Percentiles rank a stretch among this genome's conserved stretches.
phyloP scores from a whole-genome alignment of 768 basidiomycete species.

The Rhizopogon salebrosus region DNA sequence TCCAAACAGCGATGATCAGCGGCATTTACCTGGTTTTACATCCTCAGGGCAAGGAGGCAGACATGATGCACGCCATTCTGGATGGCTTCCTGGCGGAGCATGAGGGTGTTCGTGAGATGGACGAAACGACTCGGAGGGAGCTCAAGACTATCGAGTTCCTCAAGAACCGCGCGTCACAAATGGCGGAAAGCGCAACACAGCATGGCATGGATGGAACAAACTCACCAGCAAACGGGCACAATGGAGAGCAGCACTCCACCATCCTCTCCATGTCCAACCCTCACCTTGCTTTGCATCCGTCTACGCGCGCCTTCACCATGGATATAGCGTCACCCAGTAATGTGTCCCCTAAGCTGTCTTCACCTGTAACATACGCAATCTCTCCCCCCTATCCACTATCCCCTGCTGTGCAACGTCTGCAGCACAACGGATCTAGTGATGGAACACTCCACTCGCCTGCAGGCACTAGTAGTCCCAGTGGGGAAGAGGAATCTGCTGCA shows the following conservation, averaged over 20 bases:
- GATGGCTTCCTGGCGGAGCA: conserved; percentile 70
- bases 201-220: conserved; percentile 6
- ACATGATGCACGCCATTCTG: conserved; percentile 72
- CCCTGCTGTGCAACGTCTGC: conserved; percentile 57
- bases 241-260: conserved; percentile 39
- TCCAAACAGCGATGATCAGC: conserved; percentile 86
- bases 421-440: conserved; percentile 41
- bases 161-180: conserved; percentile 60
- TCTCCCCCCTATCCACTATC: conserved; percentile 29
- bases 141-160: conserved; percentile 83
- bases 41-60: conserved; percentile 64
- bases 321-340: conserved; percentile 10
- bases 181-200: conserved; percentile 27
- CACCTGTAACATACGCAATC: conserved; percentile 14
- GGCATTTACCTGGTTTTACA: conserved; percentile 83
- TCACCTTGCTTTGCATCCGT: conserved; percentile 6
- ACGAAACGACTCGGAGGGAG: conserved; percentile 78
- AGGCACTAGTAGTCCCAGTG: conserved; percentile 62
- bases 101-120: conserved; percentile 52
- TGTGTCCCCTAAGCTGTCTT: conserved; percentile 14
- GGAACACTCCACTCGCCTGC: conserved; percentile 50
- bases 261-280: conserved; percentile 6
- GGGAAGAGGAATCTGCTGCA: conserved; percentile 71
- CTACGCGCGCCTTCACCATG: conserved; percentile 16
- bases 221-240: conserved; percentile 8